Conservation (phyloP, 2,329 filamentous ascomycete species). For the Fusarium chuoi region DNA sequence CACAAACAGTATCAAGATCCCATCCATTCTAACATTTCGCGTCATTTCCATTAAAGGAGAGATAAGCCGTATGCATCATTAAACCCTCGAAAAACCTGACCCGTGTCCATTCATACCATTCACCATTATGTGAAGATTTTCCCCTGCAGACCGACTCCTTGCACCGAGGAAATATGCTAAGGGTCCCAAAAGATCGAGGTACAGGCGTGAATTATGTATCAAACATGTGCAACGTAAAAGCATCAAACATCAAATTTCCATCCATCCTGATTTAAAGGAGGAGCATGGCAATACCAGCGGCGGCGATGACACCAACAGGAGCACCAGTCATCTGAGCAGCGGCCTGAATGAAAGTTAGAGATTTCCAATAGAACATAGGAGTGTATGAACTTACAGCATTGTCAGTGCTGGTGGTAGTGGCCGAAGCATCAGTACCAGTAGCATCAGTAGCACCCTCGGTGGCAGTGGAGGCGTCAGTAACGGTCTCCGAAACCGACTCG, state of each 20-base stretch:
- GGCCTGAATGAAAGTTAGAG: slow-evolving; percentile 38
- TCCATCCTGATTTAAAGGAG: slow-evolving; percentile 55
- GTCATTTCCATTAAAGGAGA: slow-evolving; percentile 50
- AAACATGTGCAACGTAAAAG: slow-evolving; percentile 53
- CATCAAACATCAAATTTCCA: slow-evolving; percentile 37
- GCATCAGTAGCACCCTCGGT: slow-evolving; percentile 17
- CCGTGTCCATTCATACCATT: slow-evolving; percentile 45
- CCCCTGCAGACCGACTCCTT: slow-evolving; percentile 32
- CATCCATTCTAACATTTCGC: slow-evolving; percentile 43
- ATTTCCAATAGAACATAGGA: not conserved
- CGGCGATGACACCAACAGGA: slow-evolving; percentile 59
- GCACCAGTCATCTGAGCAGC: slow-evolving; percentile 56
- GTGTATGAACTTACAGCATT: slow-evolving; percentile 46
- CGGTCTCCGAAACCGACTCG: slow-evolving; percentile 27
- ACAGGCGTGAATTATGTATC: slow-evolving; percentile 56
- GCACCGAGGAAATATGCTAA: slow-evolving; percentile 41
- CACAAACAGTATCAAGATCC: slow-evolving; percentile 34
- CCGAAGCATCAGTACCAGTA: slow-evolving; percentile 27
- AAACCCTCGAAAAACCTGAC: slow-evolving; percentile 46
- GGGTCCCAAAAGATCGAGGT: slow-evolving; percentile 44
- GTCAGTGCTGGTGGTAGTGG: slow-evolving; percentile 34
- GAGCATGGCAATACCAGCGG: slow-evolving; percentile 60
- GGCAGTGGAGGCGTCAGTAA: slow-evolving; percentile 35
- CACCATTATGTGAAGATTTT: slow-evolving; percentile 44
- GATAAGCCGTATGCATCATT: slow-evolving; percentile 50